A percentile compares a stretch with the other conserved stretches of the same genome.
These are phyloP conservation scores for Angomonas deanei DNA, from an alignment of 208 protist species.

Conservation along the genomic window DNA sequence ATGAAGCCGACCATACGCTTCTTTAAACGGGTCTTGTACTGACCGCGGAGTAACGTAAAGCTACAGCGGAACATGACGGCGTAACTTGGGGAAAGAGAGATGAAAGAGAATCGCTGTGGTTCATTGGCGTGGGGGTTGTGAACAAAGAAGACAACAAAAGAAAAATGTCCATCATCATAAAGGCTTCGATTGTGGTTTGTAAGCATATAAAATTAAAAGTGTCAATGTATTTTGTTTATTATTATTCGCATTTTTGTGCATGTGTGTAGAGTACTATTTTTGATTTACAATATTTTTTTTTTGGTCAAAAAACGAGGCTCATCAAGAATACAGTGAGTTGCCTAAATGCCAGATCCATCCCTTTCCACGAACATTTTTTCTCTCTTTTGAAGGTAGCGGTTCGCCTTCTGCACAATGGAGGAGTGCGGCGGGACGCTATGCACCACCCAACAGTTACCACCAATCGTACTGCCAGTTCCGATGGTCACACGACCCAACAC, in stretches of 20 bases:
- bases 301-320: not conserved
- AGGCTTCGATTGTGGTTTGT: not conserved
- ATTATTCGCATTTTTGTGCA: no score
- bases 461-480: slow-evolving; percentile 66
- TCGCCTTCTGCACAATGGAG: slow-evolving; percentile 42
- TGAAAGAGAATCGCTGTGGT: not conserved
- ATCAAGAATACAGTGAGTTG: not conserved
- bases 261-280: not conserved
- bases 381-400: slow-evolving; percentile 20
- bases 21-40: slow-evolving; percentile 86
- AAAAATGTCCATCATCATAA: not conserved
- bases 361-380: slow-evolving; percentile 50
- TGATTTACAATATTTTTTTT: not conserved
- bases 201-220: slow-evolving; percentile 9
- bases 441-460: slow-evolving; percentile 63
- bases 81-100: not conserved
- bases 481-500: slow-evolving; percentile 80
- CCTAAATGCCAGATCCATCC: slow-evolving; percentile 48
- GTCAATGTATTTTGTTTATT: not conserved
- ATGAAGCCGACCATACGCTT: slow-evolving; percentile 87
- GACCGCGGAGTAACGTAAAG: slow-evolving; percentile 40
- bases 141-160: not conserved
- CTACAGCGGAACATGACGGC: slow-evolving; percentile 32
- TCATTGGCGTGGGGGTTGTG: not conserved
- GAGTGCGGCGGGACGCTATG: slow-evolving; percentile 45